Conservation (phyloP, 176 grass and related monocot genomes). For the Aechmea fasciata region DNA sequence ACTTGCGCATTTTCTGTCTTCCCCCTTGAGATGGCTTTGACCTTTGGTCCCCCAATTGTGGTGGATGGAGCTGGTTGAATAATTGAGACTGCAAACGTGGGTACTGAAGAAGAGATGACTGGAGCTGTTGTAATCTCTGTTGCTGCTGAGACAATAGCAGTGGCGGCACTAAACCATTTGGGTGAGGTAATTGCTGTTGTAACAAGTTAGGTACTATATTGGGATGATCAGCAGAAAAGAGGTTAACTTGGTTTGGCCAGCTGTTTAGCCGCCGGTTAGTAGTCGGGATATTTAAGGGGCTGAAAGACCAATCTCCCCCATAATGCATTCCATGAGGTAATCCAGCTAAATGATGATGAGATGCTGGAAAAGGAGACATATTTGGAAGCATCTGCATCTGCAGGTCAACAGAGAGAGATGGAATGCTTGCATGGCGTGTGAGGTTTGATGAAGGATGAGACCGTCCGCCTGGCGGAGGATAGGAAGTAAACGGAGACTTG, state of each 20-base stretch:
- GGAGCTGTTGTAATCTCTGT: constrained; percentile 62
- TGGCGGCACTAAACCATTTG: constrained; percentile 55
- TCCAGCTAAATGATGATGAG: constrained; percentile 57
- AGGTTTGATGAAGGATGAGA: constrained; percentile 46
- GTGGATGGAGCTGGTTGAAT: constrained; percentile 33
- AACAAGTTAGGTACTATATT: constrained; percentile 48
- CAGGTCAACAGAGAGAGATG: constrained; percentile 51
- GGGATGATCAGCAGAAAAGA: constrained; percentile 34
- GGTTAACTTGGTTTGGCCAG: constrained; percentile 43
- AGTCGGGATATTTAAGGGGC: constrained; percentile 32
- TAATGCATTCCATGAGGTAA: constrained; percentile 61
- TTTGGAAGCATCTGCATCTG: constrained; percentile 45
- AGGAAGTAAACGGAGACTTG: constrained; percentile 57
- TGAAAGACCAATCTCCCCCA: constrained; percentile 47
- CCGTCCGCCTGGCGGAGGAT: constrained; percentile 37
- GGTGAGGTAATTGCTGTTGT: constrained; percentile 63
- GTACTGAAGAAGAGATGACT: constrained; percentile 48
- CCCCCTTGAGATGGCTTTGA: constrained; percentile 54
- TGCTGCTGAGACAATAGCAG: constrained; percentile 56
- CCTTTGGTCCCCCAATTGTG: constrained; percentile 58
- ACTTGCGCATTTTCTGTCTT: constrained; percentile 56
- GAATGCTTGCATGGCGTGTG: constrained; percentile 94
- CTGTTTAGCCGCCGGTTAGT: constrained; percentile 38
- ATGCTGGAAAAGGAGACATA: constrained; percentile 45
- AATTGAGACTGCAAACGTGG: constrained; percentile 41